Percentiles rank a stretch among this genome's conserved stretches.
These are phyloP conservation scores for Rubia tinctorum DNA, from an alignment of 305 asterid genomes.

Conservation along the genomic window DNA sequence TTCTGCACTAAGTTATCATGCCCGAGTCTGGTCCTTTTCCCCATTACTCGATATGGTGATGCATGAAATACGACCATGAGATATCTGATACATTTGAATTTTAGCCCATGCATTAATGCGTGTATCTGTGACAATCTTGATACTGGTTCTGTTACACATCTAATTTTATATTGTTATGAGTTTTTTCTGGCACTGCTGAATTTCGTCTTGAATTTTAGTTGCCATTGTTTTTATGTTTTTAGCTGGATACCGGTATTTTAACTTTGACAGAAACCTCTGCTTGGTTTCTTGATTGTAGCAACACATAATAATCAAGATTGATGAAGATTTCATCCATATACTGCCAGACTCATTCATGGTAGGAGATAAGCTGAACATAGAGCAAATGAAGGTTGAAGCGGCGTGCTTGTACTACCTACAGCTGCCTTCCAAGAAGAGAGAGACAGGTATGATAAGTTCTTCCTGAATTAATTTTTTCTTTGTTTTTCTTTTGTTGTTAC, in stretches of 20 bases:
- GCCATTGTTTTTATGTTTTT: background rate
- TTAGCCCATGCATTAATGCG: background rate
- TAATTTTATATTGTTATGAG: background rate
- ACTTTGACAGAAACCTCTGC: conserved; percentile 6
- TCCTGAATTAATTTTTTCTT: background rate
- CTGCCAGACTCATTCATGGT: conserved; percentile 38
- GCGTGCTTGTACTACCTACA: conserved; percentile 83
- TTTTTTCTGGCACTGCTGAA: background rate
- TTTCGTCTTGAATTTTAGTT: background rate
- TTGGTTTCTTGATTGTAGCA: conserved; percentile 49
- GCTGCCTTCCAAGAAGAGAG: conserved; percentile 65
- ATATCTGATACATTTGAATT: background rate
- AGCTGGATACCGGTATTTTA: background rate
- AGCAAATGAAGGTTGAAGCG: conserved; percentile 71
- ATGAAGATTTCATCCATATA: conserved; percentile 48
- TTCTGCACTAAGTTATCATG: background rate
- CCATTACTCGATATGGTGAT: background rate
- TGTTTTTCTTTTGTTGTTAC: conserved; percentile 1
- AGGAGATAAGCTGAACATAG: conserved; percentile 55
- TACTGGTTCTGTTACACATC: background rate
- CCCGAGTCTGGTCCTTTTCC: background rate
- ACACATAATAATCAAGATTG: conserved; percentile 54
- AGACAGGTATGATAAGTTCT: conserved; percentile 48
- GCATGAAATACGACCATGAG: background rate
- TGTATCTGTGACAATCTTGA: background rate